A percentile compares a stretch with the other conserved stretches of the same genome.
These are phyloP conservation scores for Calocera viscosa DNA, from an alignment of 768 basidiomycete species.

Conservation along the genomic window DNA sequence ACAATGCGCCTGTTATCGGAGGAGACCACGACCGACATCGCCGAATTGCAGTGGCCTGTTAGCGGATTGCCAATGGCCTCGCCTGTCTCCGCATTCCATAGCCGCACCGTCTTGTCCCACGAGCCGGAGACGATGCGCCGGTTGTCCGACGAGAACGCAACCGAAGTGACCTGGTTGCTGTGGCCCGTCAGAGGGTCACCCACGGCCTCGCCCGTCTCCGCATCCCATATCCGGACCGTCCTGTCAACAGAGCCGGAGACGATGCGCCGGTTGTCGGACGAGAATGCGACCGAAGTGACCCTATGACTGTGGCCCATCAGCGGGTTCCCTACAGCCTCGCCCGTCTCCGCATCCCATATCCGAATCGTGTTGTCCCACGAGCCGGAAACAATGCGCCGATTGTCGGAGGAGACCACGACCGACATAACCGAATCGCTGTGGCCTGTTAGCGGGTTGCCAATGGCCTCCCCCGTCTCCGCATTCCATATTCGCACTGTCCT, in stretches of 20 bases:
- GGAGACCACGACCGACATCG: conserved; percentile 6
- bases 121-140: conserved; percentile 9
- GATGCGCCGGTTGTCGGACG: conserved; percentile 7
- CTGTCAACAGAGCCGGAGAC: conserved; percentile 12
- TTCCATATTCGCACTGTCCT: conserved; percentile 35
- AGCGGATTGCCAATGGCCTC: no score
- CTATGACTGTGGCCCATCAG: conserved; percentile 9
- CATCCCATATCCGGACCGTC: conserved; percentile 15
- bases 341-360: conserved; percentile 12
- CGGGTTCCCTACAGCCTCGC: not conserved
- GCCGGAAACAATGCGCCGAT: conserved; percentile 9
- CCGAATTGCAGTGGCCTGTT: not conserved
- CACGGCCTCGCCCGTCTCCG: not conserved
- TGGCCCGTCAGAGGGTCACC: not conserved
- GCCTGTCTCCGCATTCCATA: conserved; percentile 12
- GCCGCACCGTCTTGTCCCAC: conserved; percentile 7
- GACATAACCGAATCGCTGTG: not conserved
- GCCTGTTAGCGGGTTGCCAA: not conserved
- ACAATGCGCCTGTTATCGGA: not conserved
- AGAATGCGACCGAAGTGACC: conserved; percentile 13
- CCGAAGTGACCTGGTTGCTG: conserved; percentile 5
- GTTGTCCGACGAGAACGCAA: conserved; percentile 11
- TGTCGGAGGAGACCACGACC: conserved; percentile 12
- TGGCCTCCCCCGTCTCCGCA: conserved; percentile 1
- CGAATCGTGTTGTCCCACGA: conserved; percentile 9